Evolutionary conservation across 805 yeast genomes (phyloP).

Genomic region (Metschnikowia continentalis): DNA sequence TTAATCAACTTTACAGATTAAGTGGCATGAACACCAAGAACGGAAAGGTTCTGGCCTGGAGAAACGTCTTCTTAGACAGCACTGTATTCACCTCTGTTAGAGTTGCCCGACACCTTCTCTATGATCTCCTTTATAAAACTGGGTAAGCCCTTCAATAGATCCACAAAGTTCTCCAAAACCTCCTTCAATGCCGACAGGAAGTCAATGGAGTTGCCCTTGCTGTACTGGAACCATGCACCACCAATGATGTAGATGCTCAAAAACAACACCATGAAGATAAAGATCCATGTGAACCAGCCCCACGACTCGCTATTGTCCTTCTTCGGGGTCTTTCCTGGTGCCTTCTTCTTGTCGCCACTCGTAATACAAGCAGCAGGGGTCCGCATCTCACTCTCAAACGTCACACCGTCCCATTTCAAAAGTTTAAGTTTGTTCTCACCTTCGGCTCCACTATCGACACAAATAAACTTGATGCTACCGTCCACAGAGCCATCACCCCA

Average conservation of each 20-base stretch:
- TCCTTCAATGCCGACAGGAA: slow-evolving; percentile 71
- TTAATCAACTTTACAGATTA: not conserved
- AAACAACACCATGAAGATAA: slow-evolving; percentile 65
- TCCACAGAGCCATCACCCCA: slow-evolving; percentile 67
- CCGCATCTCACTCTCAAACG: slow-evolving; percentile 19
- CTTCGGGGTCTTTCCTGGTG: slow-evolving; percentile 17
- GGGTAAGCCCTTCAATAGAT: slow-evolving; percentile 57
- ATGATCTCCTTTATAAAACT: slow-evolving; percentile 63
- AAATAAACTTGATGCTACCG: slow-evolving; percentile 46
- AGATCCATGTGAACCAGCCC: slow-evolving; percentile 82
- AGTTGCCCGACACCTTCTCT: slow-evolving; percentile 57
- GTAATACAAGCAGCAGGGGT: slow-evolving; percentile 40
- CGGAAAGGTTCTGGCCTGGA: not conserved
- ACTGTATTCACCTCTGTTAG: slow-evolving; percentile 82
- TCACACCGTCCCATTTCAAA: slow-evolving; percentile 35
- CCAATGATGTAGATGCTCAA: slow-evolving; percentile 69
- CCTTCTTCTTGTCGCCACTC: slow-evolving; percentile 26
- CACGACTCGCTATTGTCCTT: slow-evolving; percentile 47
- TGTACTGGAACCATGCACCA: slow-evolving; percentile 72
- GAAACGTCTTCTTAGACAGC: slow-evolving; percentile 56
- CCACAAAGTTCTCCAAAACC: slow-evolving; percentile 62
- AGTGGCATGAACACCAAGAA: not conserved
- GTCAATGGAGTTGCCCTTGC: slow-evolving; percentile 66
- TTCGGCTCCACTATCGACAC: slow-evolving; percentile 32
- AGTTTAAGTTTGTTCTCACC: slow-evolving; percentile 24